phyloP scores from a whole-genome alignment of 2,329 filamentous ascomycete genomes.

The Neoascochyta sp. region DNA sequence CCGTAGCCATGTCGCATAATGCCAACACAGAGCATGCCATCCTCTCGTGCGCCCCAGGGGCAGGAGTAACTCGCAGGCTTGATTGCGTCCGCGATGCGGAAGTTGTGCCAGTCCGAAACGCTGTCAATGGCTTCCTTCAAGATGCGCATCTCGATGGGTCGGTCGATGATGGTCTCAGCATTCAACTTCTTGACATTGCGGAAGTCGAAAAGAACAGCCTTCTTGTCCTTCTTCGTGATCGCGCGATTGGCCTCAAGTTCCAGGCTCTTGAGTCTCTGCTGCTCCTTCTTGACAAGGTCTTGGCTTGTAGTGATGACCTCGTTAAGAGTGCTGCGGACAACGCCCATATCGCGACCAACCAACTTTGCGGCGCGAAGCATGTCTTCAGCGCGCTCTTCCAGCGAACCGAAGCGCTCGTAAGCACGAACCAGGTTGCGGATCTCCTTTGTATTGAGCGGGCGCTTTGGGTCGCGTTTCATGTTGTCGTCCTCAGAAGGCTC shows the following conservation, averaged over 20 bases:
- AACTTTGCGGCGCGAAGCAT: slow-evolving; percentile 84
- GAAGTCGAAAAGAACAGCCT: slow-evolving; percentile 93
- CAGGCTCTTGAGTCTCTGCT: slow-evolving; percentile 56
- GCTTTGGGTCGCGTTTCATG: slow-evolving; percentile 70
- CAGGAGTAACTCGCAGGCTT: slow-evolving; percentile 91
- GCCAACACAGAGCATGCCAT: slow-evolving; percentile 94
- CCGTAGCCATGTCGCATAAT: slow-evolving; percentile 93
- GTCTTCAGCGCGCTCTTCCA: slow-evolving; percentile 84
- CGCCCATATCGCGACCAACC: slow-evolving; percentile 73
- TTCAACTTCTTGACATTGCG: slow-evolving; percentile 92
- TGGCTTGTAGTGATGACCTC: slow-evolving; percentile 74
- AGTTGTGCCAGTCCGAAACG: slow-evolving; percentile 67
- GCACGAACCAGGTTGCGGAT: slow-evolving; percentile 86
- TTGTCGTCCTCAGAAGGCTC: slow-evolving; percentile 43
- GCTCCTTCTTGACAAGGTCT: slow-evolving; percentile 69
- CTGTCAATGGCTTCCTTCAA: slow-evolving; percentile 68
- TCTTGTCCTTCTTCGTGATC: slow-evolving; percentile 94
- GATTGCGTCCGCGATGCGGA: slow-evolving; percentile 84
- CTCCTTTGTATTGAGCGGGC: slow-evolving; percentile 89
- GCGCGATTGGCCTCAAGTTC: slow-evolving; percentile 73
- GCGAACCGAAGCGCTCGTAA: slow-evolving; percentile 84
- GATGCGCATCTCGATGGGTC: slow-evolving; percentile 82
- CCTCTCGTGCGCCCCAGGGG: slow-evolving; percentile 86
- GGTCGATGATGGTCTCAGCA: slow-evolving; percentile 88
- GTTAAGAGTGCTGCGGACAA: slow-evolving; percentile 70